phyloP scores from a whole-genome alignment of 805 yeast species.

The Wickerhamomyces hampshirensis region DNA sequence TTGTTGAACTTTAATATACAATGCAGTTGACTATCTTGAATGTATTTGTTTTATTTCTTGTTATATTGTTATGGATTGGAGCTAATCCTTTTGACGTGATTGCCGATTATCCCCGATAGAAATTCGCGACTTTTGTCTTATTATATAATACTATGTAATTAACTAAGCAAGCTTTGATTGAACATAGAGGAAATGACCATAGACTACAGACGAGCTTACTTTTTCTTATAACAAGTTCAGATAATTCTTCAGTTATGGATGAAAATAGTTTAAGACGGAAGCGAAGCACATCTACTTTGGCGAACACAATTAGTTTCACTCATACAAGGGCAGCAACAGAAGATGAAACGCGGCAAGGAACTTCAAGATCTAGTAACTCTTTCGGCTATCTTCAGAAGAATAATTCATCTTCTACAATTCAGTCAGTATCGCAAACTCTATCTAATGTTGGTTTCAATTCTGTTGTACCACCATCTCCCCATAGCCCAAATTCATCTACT shows the following conservation, averaged over 20 bases:
- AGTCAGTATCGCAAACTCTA: constrained; percentile 20
- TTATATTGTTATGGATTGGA: no score
- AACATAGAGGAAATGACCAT: no score
- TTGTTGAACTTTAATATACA: no score
- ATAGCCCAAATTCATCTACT: constrained; percentile 1
- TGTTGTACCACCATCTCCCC: constrained; percentile 10
- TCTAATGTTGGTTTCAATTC: constrained; percentile 26
- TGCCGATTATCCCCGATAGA: no score
- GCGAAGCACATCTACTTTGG: constrained; percentile 23
- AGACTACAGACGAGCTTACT: no score
- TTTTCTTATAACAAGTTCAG: no score
- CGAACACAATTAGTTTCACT: constrained; percentile 24
- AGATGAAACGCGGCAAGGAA: constrained; percentile 1
- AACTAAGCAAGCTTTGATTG: no score
- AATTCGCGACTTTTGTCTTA: no score
- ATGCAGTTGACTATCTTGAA: no score
- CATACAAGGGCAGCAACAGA: constrained; percentile 14
- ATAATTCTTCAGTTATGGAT: background rate
- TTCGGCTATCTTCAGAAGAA: constrained; percentile 14
- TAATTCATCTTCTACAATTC: constrained; percentile 22
- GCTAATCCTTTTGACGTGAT: no score
- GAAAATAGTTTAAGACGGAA: constrained; percentile 11
- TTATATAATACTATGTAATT: no score
- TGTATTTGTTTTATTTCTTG: no score
- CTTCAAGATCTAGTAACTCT: constrained; percentile 1